Conservation (phyloP, 345 rosid genomes). For the Aurinia saxatilis region DNA sequence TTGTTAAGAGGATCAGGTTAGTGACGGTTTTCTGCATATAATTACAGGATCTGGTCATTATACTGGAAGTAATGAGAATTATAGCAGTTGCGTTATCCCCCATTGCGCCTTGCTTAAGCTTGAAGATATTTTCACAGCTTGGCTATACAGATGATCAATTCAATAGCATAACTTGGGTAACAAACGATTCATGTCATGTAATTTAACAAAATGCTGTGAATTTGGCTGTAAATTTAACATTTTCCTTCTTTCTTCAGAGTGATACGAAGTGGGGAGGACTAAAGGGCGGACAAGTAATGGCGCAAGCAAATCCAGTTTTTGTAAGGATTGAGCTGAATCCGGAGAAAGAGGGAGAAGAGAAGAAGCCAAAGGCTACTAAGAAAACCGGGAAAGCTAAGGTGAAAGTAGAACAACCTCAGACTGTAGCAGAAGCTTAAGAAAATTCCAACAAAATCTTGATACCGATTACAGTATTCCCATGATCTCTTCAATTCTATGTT, state of each 20-base stretch:
- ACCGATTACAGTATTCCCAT: not conserved
- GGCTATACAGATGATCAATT: constrained; percentile 67
- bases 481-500: not conserved
- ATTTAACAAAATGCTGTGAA: not conserved
- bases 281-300: constrained; percentile 79
- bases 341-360: constrained; percentile 31
- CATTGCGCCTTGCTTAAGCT: constrained; percentile 58
- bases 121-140: constrained; percentile 73
- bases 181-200: constrained; percentile 5
- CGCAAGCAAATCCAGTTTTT: constrained; percentile 73
- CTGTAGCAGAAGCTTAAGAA: constrained; percentile 38
- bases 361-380: constrained; percentile 19
- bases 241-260: constrained; percentile 34
- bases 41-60: constrained; percentile 73
- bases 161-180: constrained; percentile 53
- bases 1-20: not conserved
- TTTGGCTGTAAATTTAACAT: not conserved
- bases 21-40: not conserved
- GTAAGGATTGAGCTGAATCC: constrained; percentile 68
- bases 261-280: constrained; percentile 90
- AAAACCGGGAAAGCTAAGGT: constrained; percentile 36
- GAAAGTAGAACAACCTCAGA: constrained; percentile 37
- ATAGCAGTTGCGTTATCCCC: constrained; percentile 77
- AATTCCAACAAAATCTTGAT: not conserved
- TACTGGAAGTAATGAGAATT: constrained; percentile 83